Evolutionary conservation across 2,329 filamentous ascomycete species (phyloP).

Genomic region (Aspergillus sp.): DNA sequence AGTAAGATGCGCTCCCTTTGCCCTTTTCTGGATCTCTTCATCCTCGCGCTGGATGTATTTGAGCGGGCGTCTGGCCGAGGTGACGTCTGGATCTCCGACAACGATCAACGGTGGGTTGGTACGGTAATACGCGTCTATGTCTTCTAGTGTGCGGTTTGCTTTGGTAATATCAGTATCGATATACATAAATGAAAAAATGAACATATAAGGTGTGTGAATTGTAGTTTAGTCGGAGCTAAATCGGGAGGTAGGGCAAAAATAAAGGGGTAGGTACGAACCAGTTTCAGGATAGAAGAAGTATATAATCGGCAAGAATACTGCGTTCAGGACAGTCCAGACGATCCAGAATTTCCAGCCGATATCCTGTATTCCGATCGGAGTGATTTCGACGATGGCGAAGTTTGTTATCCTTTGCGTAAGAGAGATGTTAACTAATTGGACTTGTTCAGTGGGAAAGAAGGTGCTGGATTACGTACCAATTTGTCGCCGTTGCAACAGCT

Average conservation of each 20-base stretch:
- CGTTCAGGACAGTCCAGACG: constrained; percentile 47
- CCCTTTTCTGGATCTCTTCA: constrained; percentile 5
- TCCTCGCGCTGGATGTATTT: constrained; percentile 39
- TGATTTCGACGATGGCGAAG: constrained; percentile 44
- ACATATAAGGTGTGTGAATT: neutral
- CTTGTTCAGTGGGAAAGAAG: neutral
- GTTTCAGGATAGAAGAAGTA: constrained; percentile 43
- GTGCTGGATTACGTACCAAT: constrained; percentile 33
- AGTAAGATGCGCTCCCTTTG: constrained; percentile 5
- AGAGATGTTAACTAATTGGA: no score
- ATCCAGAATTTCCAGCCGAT: constrained; percentile 47
- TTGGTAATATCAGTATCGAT: neutral
- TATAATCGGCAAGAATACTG: constrained; percentile 48
- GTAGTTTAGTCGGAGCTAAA: no score
- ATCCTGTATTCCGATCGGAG: constrained; percentile 44
- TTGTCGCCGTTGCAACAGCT: constrained; percentile 49
- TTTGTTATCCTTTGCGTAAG: constrained; percentile 19
- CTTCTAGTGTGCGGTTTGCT: constrained; percentile 32
- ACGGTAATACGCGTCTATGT: constrained; percentile 41
- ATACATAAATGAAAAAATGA: constrained; percentile 9
- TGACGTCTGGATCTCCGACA: constrained; percentile 50
- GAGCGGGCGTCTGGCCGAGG: constrained; percentile 45
- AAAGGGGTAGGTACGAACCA: neutral
- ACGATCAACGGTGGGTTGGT: constrained; percentile 45
- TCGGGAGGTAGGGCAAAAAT: no score